A percentile compares a stretch with the other conserved stretches of the same genome.
These are phyloP conservation scores for Volvox africanus DNA, from an alignment of 139 green algal species.

Conservation along the genomic window DNA sequence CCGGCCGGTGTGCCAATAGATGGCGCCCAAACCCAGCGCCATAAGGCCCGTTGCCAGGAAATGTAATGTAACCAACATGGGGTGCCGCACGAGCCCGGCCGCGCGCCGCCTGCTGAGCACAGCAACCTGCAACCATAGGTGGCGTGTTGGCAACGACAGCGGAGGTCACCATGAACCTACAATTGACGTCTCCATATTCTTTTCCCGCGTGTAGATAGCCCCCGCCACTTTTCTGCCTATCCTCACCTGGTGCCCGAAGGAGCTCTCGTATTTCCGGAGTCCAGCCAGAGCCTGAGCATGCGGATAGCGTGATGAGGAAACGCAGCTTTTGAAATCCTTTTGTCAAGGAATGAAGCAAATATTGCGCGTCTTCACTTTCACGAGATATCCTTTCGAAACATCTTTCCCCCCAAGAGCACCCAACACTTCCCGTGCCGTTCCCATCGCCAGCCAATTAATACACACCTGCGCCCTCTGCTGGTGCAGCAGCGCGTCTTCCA, in stretches of 20 bases:
- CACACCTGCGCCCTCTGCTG: slow-evolving; percentile 24
- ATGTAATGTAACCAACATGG: slow-evolving; percentile 69
- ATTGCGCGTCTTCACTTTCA: too few species aligned
- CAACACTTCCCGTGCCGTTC: neutral
- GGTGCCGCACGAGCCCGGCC: slow-evolving; percentile 63
- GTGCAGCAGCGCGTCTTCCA: slow-evolving; percentile 44
- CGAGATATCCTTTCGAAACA: too few species aligned
- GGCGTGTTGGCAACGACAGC: neutral
- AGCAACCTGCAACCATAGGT: slow-evolving; percentile 6
- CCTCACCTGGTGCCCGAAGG: slow-evolving; percentile 42
- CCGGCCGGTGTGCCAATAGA: slow-evolving; percentile 67
- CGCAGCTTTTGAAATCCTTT: too few species aligned
- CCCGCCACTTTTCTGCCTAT: neutral
- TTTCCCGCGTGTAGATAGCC: too few species aligned
- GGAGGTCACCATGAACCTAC: neutral
- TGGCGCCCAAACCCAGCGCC: slow-evolving; percentile 54
- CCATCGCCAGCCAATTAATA: neutral
- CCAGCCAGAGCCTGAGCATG: slow-evolving; percentile 20
- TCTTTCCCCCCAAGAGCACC: too few species aligned
- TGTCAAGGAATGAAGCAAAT: too few species aligned
- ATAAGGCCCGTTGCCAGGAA: slow-evolving; percentile 55
- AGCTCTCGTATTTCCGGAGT: slow-evolving; percentile 44
- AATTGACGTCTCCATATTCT: too few species aligned
- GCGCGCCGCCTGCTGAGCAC: slow-evolving; percentile 54
- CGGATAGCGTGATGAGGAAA: neutral